Conservation (phyloP, 805 yeast genomes). For the Yarrowia porcina region DNA sequence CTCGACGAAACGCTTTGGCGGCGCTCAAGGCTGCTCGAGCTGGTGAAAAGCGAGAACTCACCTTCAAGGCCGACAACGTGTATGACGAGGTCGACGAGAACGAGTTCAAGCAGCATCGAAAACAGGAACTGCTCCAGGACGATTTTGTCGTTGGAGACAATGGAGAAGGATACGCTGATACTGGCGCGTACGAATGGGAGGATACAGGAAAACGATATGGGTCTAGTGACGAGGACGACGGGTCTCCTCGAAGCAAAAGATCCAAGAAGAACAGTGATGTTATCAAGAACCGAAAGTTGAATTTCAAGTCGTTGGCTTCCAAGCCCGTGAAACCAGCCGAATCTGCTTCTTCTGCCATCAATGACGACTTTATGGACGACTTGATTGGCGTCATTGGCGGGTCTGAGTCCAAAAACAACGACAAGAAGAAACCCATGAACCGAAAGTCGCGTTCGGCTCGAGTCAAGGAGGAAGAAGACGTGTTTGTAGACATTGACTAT, state of each 20-base stretch:
- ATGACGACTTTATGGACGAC: constrained; percentile 61
- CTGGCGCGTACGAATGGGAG: constrained; percentile 90
- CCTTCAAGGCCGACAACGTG: constrained; percentile 53
- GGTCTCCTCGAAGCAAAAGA: constrained; percentile 34
- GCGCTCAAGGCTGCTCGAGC: constrained; percentile 20
- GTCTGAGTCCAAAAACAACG: background rate
- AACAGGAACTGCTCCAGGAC: constrained; percentile 77
- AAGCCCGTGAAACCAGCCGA: constrained; percentile 34
- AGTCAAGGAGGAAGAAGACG: background rate
- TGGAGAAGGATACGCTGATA: constrained; percentile 91
- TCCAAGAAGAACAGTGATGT: constrained; percentile 29
- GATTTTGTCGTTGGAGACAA: constrained; percentile 94
- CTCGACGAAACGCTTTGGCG: constrained; percentile 22
- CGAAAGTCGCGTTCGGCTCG: constrained; percentile 5
- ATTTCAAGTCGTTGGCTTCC: constrained; percentile 27
- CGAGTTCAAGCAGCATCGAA: constrained; percentile 68
- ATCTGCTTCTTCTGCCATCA: constrained; percentile 34
- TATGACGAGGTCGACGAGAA: constrained; percentile 88
- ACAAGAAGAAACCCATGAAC: background rate
- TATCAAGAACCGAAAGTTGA: constrained; percentile 36
- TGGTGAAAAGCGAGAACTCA: constrained; percentile 47
- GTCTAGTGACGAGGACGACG: constrained; percentile 35
- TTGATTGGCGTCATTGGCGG: constrained; percentile 49
- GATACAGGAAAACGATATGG: constrained; percentile 44
- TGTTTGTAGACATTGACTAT: constrained; percentile 45